Conservation (phyloP, 257 asterid genomes). For the Echium plantagineum region DNA sequence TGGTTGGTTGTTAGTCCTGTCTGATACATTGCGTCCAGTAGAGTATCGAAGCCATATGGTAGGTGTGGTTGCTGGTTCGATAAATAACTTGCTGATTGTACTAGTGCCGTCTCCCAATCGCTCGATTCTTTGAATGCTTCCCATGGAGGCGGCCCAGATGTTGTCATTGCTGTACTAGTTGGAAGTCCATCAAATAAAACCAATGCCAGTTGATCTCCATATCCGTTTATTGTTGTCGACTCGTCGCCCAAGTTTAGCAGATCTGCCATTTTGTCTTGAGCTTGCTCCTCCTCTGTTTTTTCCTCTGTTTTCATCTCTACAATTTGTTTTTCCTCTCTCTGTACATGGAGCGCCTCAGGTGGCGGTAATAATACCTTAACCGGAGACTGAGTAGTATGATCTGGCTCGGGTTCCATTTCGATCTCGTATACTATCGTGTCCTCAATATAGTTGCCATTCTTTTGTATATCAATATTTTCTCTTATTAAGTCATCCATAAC, state of each 20-base stretch:
- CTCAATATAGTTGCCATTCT: not conserved
- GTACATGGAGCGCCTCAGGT: slow-evolving; percentile 40
- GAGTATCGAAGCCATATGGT: slow-evolving; percentile 52
- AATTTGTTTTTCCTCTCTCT: slow-evolving; percentile 14
- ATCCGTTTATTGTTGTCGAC: slow-evolving; percentile 36
- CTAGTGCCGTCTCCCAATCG: slow-evolving; percentile 77
- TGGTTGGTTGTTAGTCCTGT: slow-evolving; percentile 52
- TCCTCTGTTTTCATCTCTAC: not conserved
- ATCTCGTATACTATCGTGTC: slow-evolving; percentile 5
- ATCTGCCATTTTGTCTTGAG: slow-evolving; percentile 41
- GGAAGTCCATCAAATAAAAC: slow-evolving; percentile 61
- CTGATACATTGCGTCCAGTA: slow-evolving; percentile 86
- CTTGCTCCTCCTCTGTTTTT: slow-evolving; percentile 1
- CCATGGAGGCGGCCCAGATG: slow-evolving; percentile 50
- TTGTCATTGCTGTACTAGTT: slow-evolving; percentile 16
- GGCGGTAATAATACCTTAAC: slow-evolving; percentile 63
- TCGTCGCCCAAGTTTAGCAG: slow-evolving; percentile 56
- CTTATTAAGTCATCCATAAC: slow-evolving; percentile 76
- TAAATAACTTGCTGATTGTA: slow-evolving; percentile 65
- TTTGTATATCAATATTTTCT: slow-evolving; percentile 20
- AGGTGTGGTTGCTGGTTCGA: slow-evolving; percentile 53
- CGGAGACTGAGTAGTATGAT: slow-evolving; percentile 37
- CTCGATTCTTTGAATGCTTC: slow-evolving; percentile 64
- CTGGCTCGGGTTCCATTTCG: slow-evolving; percentile 10
- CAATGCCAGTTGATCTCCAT: slow-evolving; percentile 56